Conservation (phyloP, 352 stramenopile genomes). For the Phytophthora foliorum region DNA sequence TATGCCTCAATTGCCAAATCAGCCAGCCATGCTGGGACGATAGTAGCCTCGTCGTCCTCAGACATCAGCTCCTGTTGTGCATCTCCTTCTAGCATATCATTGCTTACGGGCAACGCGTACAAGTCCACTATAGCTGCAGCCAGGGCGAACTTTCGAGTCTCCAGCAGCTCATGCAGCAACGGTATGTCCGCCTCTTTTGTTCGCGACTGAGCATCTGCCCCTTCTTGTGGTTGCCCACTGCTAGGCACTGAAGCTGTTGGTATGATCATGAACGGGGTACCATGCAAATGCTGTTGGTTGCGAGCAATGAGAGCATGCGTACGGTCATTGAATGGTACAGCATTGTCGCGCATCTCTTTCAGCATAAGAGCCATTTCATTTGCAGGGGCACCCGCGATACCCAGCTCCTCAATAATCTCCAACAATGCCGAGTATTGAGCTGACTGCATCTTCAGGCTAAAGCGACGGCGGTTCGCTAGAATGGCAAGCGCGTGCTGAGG, state of each 20-base stretch:
- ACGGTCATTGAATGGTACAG: slow-evolving; percentile 35
- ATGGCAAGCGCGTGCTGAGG: slow-evolving; percentile 57
- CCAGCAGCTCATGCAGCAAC: slow-evolving; percentile 39
- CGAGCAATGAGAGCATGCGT: slow-evolving; percentile 47
- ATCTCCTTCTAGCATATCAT: slow-evolving; percentile 21
- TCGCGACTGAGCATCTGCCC: slow-evolving; percentile 13
- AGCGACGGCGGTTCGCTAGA: slow-evolving; percentile 64
- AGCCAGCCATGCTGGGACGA: slow-evolving; percentile 45
- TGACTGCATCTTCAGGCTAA: slow-evolving; percentile 53
- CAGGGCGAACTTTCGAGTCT: slow-evolving; percentile 39
- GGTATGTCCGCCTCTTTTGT: slow-evolving; percentile 33
- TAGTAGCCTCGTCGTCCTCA: slow-evolving; percentile 12
- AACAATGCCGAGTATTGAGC: slow-evolving; percentile 53
- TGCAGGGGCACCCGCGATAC: slow-evolving; percentile 31
- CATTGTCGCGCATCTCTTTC: slow-evolving; percentile 52
- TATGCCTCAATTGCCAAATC: slow-evolving; percentile 52
- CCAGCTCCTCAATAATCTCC: slow-evolving; percentile 53
- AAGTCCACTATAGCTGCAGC: slow-evolving; percentile 47
- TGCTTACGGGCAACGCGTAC: slow-evolving; percentile 32
- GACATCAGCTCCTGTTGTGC: slow-evolving; percentile 12
- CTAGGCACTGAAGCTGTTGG: neutral
- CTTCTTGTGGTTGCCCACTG: neutral
- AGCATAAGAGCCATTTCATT: slow-evolving; percentile 49
- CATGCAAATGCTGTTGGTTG: slow-evolving; percentile 46
- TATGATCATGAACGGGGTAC: slow-evolving; percentile 36